These are phyloP conservation scores for Talaromyces rugulosus DNA, from an alignment of 2,329 filamentous ascomycete genomes.

Conservation along the genomic window DNA sequence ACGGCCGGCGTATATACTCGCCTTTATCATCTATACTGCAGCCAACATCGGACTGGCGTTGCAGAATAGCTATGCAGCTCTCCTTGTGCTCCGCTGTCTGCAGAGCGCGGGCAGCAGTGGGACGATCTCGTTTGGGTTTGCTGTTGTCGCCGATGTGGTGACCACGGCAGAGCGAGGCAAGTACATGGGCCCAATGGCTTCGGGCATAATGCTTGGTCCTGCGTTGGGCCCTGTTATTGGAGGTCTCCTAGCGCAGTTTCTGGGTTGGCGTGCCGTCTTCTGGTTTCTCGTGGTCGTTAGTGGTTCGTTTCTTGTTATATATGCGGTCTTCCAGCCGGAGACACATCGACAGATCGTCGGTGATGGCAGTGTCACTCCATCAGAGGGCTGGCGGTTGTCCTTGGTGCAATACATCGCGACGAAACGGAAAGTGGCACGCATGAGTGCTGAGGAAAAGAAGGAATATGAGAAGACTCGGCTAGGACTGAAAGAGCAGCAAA, in stretches of 20 bases:
- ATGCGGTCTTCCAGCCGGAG: constrained; percentile 53
- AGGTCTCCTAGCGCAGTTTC: constrained; percentile 58
- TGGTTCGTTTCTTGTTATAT: constrained; percentile 49
- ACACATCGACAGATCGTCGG: constrained; percentile 38
- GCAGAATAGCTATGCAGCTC: constrained; percentile 54
- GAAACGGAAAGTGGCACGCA: constrained; percentile 3
- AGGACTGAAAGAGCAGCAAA: constrained; percentile 6
- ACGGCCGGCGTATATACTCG: constrained; percentile 57
- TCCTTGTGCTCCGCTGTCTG: constrained; percentile 58
- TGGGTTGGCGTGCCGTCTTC: constrained; percentile 66
- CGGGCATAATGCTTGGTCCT: constrained; percentile 50
- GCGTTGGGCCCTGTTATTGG: constrained; percentile 59
- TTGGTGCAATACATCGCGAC: constrained; percentile 20
- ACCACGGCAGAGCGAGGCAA: constrained; percentile 66
- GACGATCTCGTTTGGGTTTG: constrained; percentile 66
- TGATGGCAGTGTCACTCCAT: constrained; percentile 26
- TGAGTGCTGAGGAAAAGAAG: neutral
- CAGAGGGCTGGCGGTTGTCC: constrained; percentile 15
- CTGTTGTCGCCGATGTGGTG: constrained; percentile 67
- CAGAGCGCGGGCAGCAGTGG: constrained; percentile 64
- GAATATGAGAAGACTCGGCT: constrained; percentile 2
- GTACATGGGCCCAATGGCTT: constrained; percentile 66
- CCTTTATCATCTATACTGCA: constrained; percentile 44
- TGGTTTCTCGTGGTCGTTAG: constrained; percentile 61
- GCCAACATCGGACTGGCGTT: constrained; percentile 59